Conservation (phyloP, 495 filamentous ascomycete genomes). For the Staphylotrichum tortipilum region DNA sequence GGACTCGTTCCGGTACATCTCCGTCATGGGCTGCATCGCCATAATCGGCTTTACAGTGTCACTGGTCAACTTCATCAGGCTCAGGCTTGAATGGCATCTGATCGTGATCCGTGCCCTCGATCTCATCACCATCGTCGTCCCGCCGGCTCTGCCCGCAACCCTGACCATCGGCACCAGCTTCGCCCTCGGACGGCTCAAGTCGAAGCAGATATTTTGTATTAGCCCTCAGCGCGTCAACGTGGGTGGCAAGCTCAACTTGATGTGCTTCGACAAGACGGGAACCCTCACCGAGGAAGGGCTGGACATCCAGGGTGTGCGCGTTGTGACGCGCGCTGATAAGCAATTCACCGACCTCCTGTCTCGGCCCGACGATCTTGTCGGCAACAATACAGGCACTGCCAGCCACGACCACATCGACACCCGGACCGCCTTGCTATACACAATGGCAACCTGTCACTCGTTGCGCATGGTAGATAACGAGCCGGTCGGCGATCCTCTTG, state of each 20-base stretch:
- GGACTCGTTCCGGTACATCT: slow-evolving; percentile 96
- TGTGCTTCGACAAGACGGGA: slow-evolving; percentile 98
- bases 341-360: slow-evolving; percentile 42
- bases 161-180: slow-evolving; percentile 96
- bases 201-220: slow-evolving; percentile 90
- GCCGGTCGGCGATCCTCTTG: slow-evolving; percentile 86
- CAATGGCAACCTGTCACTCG: slow-evolving; percentile 97
- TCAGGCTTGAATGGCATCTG: slow-evolving; percentile 74
- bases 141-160: slow-evolving; percentile 93
- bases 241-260: slow-evolving; percentile 86
- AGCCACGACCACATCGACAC: slow-evolving; percentile 51
- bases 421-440: slow-evolving; percentile 68
- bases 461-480: slow-evolving; percentile 79
- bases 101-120: slow-evolving; percentile 90
- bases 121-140: slow-evolving; percentile 95
- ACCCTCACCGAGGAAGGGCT: slow-evolving; percentile 96
- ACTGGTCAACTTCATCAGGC: slow-evolving; percentile 81
- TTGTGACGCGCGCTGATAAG: slow-evolving; percentile 55
- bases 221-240: slow-evolving; percentile 95
- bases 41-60: slow-evolving; percentile 80
- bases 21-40: slow-evolving; percentile 90
- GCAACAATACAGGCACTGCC: slow-evolving; percentile 44
- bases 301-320: slow-evolving; percentile 82
- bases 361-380: slow-evolving; percentile 42
- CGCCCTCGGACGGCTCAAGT: slow-evolving; percentile 75